Evolutionary conservation across 495 filamentous ascomycete species (phyloP).

Genomic region (Xylaria castorea): DNA sequence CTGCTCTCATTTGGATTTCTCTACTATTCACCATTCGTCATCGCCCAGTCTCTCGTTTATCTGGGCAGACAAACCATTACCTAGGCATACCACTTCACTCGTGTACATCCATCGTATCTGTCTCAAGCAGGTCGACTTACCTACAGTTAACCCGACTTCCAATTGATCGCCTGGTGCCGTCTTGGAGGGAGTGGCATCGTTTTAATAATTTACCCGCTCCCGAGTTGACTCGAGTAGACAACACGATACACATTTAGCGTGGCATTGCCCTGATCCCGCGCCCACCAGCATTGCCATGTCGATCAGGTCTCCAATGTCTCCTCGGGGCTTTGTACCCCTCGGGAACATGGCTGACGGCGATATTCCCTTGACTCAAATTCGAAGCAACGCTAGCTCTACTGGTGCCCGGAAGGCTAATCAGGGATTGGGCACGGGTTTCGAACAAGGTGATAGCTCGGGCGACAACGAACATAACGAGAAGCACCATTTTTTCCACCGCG

Average conservation of each 20-base stretch:
- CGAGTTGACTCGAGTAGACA: not conserved
- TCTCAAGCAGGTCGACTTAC: not conserved
- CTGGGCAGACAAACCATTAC: conserved; percentile 9
- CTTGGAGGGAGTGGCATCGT: conserved; percentile 11
- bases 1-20: not conserved
- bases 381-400: conserved; percentile 55
- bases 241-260: not conserved
- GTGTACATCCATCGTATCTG: not conserved
- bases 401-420: conserved; percentile 56
- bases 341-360: conserved; percentile 46
- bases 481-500: conserved; percentile 61
- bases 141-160: conserved; percentile 3
- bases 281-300: conserved; percentile 32
- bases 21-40: not conserved
- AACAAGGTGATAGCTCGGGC: conserved; percentile 37
- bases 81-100: not conserved
- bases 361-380: conserved; percentile 60
- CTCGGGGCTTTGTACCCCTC: conserved; percentile 41
- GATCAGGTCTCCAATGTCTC: conserved; percentile 35
- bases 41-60: conserved; percentile 26
- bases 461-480: conserved; percentile 56
- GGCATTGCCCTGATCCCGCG: not conserved
- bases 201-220: not conserved
- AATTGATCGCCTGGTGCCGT: conserved; percentile 27
- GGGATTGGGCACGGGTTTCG: conserved; percentile 43